Base-by-base conservation (phyloP, 192 early-diverging fungal species). In the Glomus cerebriforme region DNA sequence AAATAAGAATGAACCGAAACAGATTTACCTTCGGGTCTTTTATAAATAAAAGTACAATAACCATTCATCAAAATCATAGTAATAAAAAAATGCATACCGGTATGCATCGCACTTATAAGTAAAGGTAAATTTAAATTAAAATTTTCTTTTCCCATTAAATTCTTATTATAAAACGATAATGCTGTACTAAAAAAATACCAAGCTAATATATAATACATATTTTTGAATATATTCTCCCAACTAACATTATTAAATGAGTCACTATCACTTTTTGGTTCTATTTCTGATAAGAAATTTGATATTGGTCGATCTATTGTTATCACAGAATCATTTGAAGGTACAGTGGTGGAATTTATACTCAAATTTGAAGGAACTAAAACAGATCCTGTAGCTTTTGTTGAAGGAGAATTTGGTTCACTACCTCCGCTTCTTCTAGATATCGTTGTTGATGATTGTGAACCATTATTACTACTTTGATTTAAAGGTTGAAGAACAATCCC, bases 141-240 rank as follows among this genome's bases (percentile, higher is more conserved):
- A 47, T 87, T 85, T 66, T 92, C 89, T 68, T 86, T 84, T 49
- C 93, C 90, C 87, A 96, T 92, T 26, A 96, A 81, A 82, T 91
- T 91, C 79, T 94, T 95, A 85, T 96, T 96, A 87, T 93, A 95
- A n/a, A 96, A 82, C 22, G 90, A 89, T 31, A 96, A 86, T 4
- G 86, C 83, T 0, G 94, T 89, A 19, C 93, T 95, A 59, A 92
- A 92, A 27, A 88, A 86, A 81, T 93, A 96, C 95, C 95, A 96
- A 0, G 81, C 70, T 17, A 80, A 70, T 58, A 91, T 91, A 75
- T 88, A 89, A 2, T 71, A 59, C 27, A 86, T 2, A 43, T 87
- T 88, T 26, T 79, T 78, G n/a, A 82, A 35, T 15, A 47, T 43
- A 59, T 22, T 54, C 0, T 45, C 15, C 76, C 60, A 67, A 7